Base-by-base conservation (phyloP, 164 flowering plant species). In the Piper betle region DNA sequence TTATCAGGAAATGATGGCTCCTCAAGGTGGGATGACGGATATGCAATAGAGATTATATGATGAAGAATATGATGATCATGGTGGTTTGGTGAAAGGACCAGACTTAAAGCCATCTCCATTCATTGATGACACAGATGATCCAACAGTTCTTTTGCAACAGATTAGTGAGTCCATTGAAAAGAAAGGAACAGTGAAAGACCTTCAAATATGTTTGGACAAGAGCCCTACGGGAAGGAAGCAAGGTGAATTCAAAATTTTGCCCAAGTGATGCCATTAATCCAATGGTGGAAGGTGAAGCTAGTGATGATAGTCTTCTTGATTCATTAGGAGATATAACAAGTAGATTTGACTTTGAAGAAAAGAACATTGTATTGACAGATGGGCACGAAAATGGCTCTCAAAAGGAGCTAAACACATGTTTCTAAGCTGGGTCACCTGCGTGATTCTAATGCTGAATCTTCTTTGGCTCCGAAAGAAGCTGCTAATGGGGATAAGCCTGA, bases 1-100 rank as follows among this genome's bases (percentile, higher is more conserved):
- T n/a, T 89, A 81, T 59, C 74, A 83, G 70, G 70, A 76, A 67
- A 75, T 76, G 73, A 40, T 71, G 48, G 72, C 68, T 59, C 66
- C 63, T 41, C 78, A 73, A 62, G 65, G 43, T 60, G 74, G 70
- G 55, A 40, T 37, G 39, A 50, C 20, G 39, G 74, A 64, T 64
- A 33, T 40, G 25, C 16, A 38, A 66, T 72, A 75, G 72, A 37
- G 68, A 43, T 71, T 71, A 61, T 66, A 63, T 43, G 80, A 74
- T 64, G 61, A 42, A 57, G 74, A 69, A 53, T 25, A 39, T 25
- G 42, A 20, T 53, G 73, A 64, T 8, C 19, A 9, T 55, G 25
- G 37, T 39, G n/a, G n/a, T 66, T 19, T 43, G 25, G 67, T 12
- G 25, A 69, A 73, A 40, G 60, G 19, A 37, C 60, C 52, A 19